Base-by-base conservation (phyloP, 306 rosid species). In the Vigna trinervia region DNA sequence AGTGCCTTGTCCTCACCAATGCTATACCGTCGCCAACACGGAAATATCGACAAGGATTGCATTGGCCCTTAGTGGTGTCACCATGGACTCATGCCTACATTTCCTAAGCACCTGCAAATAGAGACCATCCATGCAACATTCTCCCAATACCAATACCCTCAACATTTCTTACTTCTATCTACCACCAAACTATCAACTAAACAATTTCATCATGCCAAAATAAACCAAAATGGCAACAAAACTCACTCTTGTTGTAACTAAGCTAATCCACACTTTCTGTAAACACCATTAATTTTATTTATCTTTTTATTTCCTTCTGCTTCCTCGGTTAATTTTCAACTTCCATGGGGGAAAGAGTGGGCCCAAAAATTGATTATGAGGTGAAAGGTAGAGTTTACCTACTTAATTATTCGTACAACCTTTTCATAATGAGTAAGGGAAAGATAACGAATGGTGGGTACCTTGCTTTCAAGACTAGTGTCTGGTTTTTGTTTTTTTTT, bases 121-220 rank as follows among this genome's bases (percentile, higher is more conserved):
- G 79, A 63, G 76, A 74, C 48, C 58, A 39, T 41, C 52, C 66
- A 52, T 85, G 78, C 79, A 78, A 79, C 70, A 81, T 81, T 82
- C 78, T 63, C 1, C 73, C 75, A 75, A 46, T 48, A 32, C 39
- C 52, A 75, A 46, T 48, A 32, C 39, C 52, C 3, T 43, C 0
- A 67, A 74, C 74, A 68, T 74, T 51, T 79, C 41, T 59, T 51
- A 72, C 14, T 66, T 64, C 4, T 46, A 9, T 70, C 69, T 81
- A 81, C 75, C 39, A 36, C 75, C 39, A 36, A 15, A 53, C 6
- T 14, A 36, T 73, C 46, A 41, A 67, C 47, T 39, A 67, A 19
- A 66, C 17, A 74, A 70, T 58, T 69, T 78, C 63, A 63, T 6
- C 39, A 39, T 77, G 71, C 15, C 26, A 15, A 19, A 8, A 80